Conservation (phyloP, 164 flowering plant species). For the Dillenia suffruticosa region DNA sequence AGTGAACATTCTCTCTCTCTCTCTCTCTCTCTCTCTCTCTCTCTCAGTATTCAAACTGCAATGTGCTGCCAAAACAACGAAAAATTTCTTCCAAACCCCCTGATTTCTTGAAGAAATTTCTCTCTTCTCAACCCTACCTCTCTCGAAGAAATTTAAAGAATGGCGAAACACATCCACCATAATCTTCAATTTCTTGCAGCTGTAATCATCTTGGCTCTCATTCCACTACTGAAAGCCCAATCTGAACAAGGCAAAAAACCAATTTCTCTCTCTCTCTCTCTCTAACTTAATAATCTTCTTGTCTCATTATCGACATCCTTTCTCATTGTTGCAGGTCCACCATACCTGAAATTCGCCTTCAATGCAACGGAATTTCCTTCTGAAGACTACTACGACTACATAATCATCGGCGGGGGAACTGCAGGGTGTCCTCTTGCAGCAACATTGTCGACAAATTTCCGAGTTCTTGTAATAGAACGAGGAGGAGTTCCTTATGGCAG, state of each 20-base stretch:
- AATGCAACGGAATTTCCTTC: constrained; percentile 67
- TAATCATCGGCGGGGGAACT: constrained; percentile 90
- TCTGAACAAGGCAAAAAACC: neutral
- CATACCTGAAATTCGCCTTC: constrained; percentile 33
- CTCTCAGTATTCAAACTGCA: no score
- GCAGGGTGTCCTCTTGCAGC: constrained; percentile 93
- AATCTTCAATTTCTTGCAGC: neutral
- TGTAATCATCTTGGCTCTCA: neutral
- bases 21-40: no score
- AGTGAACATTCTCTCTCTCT: no score
- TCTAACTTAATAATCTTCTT: neutral
- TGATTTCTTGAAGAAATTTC: no score
- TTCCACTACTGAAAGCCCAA: neutral
- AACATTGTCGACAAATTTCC: constrained; percentile 45
- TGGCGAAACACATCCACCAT: neutral
- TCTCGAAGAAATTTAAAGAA: neutral
- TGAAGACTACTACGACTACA: constrained; percentile 75
- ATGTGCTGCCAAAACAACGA: no score
- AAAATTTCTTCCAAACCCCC: no score
- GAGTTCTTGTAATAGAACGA: constrained; percentile 68
- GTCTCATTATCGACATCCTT: neutral
- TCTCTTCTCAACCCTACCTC: no score
- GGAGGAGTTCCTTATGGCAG: constrained; percentile 49
- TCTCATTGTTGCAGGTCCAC: constrained; percentile 40
- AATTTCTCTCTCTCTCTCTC: neutral